These are phyloP conservation scores for Oldenlandia corymbosa DNA, from an alignment of 257 asterid species.

Conservation along the genomic window DNA sequence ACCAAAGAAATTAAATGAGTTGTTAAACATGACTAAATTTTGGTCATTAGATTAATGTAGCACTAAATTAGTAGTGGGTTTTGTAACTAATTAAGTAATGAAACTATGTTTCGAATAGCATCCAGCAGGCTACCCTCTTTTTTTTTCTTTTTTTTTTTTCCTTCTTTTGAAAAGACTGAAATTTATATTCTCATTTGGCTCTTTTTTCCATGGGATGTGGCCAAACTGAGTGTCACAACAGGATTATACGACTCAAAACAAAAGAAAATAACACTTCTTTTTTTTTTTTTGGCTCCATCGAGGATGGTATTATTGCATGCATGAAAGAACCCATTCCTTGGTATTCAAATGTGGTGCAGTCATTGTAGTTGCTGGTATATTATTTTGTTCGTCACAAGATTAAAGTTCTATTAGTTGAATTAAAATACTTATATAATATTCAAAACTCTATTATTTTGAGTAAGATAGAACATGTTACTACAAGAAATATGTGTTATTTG, in stretches of 20 bases:
- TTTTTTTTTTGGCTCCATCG: neutral
- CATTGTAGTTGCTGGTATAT: too few species aligned
- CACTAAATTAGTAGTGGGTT: neutral
- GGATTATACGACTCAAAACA: too few species aligned
- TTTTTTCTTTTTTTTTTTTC: too few species aligned
- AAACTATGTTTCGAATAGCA: conserved; percentile 4
- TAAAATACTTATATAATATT: too few species aligned
- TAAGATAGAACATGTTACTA: too few species aligned
- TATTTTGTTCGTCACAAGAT: too few species aligned
- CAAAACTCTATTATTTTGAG: too few species aligned
- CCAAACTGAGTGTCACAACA: conserved; percentile 5
- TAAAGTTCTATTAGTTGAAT: too few species aligned
- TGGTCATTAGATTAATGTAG: neutral
- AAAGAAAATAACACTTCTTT: too few species aligned
- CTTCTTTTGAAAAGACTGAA: neutral
- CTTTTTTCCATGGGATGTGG: conserved; percentile 3
- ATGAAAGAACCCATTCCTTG: neutral
- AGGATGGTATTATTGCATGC: neutral
- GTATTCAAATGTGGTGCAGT: too few species aligned
- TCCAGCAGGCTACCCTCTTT: too few species aligned
- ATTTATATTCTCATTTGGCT: neutral
- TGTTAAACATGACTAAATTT: conserved; percentile 4
- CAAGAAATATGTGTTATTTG: too few species aligned
- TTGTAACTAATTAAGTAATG: neutral
- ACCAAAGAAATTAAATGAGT: neutral